Evolutionary conservation across 805 yeast species (phyloP).

Genomic region (Sugiyamaella smithiae): DNA sequence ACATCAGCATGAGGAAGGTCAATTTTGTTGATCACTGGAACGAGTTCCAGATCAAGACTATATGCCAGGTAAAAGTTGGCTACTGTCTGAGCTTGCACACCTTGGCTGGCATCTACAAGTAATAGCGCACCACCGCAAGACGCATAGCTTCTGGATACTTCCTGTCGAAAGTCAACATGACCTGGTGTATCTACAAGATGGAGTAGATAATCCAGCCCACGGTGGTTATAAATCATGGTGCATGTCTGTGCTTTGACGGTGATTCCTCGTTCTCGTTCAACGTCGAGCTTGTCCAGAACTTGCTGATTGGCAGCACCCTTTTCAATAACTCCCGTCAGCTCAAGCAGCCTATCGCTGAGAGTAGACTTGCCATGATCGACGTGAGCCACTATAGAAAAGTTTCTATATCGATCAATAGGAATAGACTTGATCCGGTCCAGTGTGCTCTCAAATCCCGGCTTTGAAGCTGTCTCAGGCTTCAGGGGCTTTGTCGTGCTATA

Average conservation of each 20-base stretch:
- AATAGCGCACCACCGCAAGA: slow-evolving; percentile 93
- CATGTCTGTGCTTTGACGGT: slow-evolving; percentile 98
- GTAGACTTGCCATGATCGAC: slow-evolving; percentile 83
- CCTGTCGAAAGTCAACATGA: slow-evolving; percentile 93
- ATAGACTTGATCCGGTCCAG: slow-evolving; percentile 68
- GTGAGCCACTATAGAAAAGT: slow-evolving; percentile 94
- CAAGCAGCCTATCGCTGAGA: slow-evolving; percentile 80
- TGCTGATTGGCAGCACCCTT: slow-evolving; percentile 69
- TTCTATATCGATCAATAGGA: slow-evolving; percentile 79
- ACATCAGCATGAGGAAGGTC: slow-evolving; percentile 88
- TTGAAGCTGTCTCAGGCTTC: not conserved
- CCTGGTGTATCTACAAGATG: slow-evolving; percentile 98
- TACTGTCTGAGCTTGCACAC: slow-evolving; percentile 98
- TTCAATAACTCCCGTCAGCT: slow-evolving; percentile 83
- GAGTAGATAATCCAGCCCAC: slow-evolving; percentile 70
- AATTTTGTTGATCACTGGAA: slow-evolving; percentile 89
- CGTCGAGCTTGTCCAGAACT: slow-evolving; percentile 87
- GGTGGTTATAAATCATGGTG: slow-evolving; percentile 76
- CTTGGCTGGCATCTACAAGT: slow-evolving; percentile 92
- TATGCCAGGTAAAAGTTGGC: slow-evolving; percentile 92
- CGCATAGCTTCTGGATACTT: slow-evolving; percentile 90
- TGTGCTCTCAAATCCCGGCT: slow-evolving; percentile 26
- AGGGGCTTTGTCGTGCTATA: not conserved
- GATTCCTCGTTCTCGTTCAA: slow-evolving; percentile 93
- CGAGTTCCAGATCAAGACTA: slow-evolving; percentile 71